Conservation (phyloP, 2,329 filamentous ascomycete genomes). For the Davidsoniella australis region DNA sequence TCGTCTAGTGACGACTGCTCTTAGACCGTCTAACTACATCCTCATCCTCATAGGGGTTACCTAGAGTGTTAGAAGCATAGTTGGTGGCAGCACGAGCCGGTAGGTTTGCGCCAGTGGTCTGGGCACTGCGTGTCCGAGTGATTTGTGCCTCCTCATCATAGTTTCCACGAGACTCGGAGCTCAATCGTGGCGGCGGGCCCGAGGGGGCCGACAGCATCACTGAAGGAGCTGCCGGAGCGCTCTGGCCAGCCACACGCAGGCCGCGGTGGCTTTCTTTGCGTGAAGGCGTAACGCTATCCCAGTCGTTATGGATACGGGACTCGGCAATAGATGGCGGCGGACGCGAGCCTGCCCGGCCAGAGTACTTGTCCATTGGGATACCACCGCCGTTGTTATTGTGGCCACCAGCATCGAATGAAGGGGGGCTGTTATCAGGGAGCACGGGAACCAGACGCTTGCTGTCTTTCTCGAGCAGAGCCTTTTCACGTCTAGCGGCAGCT, state of each 20-base stretch:
- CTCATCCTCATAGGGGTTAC: conserved; percentile 4
- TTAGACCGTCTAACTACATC: conserved; percentile 8
- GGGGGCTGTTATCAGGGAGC: conserved; percentile 15
- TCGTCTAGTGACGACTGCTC: conserved; percentile 7
- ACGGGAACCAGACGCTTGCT: conserved; percentile 46
- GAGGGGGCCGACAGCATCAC: conserved; percentile 16
- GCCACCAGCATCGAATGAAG: neutral
- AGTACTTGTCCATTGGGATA: neutral
- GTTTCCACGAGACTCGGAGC: conserved; percentile 19
- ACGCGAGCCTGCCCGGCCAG: neutral
- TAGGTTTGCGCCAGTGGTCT: neutral
- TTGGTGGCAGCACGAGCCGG: neutral
- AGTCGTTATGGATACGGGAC: conserved; percentile 3
- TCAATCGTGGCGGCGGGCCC: conserved; percentile 9
- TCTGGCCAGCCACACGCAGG: conserved; percentile 32
- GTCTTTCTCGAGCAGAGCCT: conserved; percentile 38
- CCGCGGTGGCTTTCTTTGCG: conserved; percentile 27
- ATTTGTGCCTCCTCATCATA: conserved; percentile 29
- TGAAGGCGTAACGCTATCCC: conserved; percentile 18
- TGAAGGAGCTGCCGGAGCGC: conserved; percentile 18
- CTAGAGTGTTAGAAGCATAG: conserved; percentile 2
- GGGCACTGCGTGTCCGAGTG: conserved; percentile 4
- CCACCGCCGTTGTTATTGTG: neutral
- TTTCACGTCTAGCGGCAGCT: conserved; percentile 45
- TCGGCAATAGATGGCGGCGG: conserved; percentile 5